These are phyloP conservation scores for Thermomucor indicae-seudaticae DNA, from an alignment of 371 early-diverging fungal genomes.

Conservation along the genomic window DNA sequence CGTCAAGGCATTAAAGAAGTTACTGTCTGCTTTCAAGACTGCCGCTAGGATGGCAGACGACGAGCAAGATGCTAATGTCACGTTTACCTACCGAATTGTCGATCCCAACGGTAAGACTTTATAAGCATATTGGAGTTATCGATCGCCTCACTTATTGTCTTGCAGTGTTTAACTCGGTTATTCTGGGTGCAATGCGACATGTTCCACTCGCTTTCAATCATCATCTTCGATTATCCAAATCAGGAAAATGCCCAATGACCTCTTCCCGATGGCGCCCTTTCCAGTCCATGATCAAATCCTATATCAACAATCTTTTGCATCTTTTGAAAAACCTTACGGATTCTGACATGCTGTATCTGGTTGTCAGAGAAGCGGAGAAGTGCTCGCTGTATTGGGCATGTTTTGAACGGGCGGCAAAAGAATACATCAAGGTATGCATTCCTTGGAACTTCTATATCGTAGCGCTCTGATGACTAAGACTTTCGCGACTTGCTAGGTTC, in stretches of 20 bases:
- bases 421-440: conserved; percentile 67
- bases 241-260: conserved; percentile 45
- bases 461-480: background rate
- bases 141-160: background rate
- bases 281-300: conserved; percentile 76
- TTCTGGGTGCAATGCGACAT: conserved; percentile 57
- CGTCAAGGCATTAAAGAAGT: conserved; percentile 50
- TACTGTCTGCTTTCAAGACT: conserved; percentile 80
- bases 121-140: background rate
- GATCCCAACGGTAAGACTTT: too few species aligned
- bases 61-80: conserved; percentile 10
- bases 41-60: conserved; percentile 79
- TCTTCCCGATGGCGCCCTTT: conserved; percentile 67
- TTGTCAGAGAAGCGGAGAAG: conserved; percentile 77
- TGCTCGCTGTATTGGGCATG: conserved; percentile 74
- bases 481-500: conserved; percentile 17
- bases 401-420: conserved; percentile 74
- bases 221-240: conserved; percentile 42
- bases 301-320: conserved; percentile 64
- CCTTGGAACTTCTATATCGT: background rate
- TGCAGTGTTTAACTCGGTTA: conserved; percentile 76
- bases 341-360: conserved; percentile 73
- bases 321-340: conserved; percentile 78
- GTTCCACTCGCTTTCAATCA: conserved; percentile 56
- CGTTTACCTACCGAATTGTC: background rate